Base-by-base conservation (phyloP, 2,329 filamentous ascomycete genomes). In the Neopestalotiopsis rosae region DNA sequence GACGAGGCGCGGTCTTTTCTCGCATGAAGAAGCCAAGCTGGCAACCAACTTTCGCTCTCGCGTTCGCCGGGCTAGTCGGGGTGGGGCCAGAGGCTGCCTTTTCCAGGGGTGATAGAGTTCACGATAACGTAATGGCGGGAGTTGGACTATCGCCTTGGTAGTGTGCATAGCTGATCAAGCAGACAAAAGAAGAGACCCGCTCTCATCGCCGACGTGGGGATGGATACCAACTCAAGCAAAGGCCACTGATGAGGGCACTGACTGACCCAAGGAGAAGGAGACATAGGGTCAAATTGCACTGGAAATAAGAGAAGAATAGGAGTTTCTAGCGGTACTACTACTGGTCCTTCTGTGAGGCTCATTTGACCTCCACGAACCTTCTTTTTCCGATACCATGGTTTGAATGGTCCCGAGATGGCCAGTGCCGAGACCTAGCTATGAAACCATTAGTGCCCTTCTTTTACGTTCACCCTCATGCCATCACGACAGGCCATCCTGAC, bases 41-140 rank as follows among this genome's bases (percentile, higher is more conserved):
- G 24, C 24, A 52, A 12, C 45, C 45, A 12, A 52, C 45, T 17
- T 52, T 52, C 45, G 45, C 45, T 52, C 45, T 52, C 45, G 45
- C 45, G 45, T 20, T 52, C 45, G n/a, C 45, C 45, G 45, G 45
- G 45, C 45, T 52, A 24, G 45, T 9, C 45, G 45, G 34, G 17
- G 45, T 52, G 45, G 45, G 45, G 45, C 45, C 17, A 24, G 34
- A 38, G 34, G 9, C 30, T 24, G 9, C 57, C 10, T 59, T 28
- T 59, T 59, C 17, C 57, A 59, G 57, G 57, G 57, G 57, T n/a
- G 32, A 62, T 62, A 62, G 59, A 62, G 59, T 62, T 62, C 59
- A 62, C 14, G 14, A 40, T 20, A 62, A 62, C 59, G 30, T 62
- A 34, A 40, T 40, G 34, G 20, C 45, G 45, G 45, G 45, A 52